A percentile compares a stretch with the other conserved stretches of the same genome.
phyloP scores from a whole-genome alignment of 2,329 filamentous ascomycete genomes.

The Cladophialophora carrionii region DNA sequence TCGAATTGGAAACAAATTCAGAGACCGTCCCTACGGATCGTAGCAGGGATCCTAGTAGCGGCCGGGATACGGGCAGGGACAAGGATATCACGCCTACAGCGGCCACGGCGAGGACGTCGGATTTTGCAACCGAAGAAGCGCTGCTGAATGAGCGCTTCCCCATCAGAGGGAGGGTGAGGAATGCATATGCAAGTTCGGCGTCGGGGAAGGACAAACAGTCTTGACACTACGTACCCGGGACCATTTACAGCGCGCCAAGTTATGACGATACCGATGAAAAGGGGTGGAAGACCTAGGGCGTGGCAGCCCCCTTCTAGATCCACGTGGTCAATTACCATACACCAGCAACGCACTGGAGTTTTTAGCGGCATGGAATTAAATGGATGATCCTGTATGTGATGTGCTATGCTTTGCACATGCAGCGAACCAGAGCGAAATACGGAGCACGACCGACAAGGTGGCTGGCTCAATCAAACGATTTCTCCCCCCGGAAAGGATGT shows the following conservation, averaged over 20 bases:
- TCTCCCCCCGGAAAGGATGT: not conserved
- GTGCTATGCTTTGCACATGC: not conserved
- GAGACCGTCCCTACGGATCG: slow-evolving; percentile 11
- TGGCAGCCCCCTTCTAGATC: not conserved
- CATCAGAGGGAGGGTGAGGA: slow-evolving; percentile 37
- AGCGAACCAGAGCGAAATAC: not conserved
- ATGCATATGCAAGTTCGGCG: slow-evolving; percentile 29
- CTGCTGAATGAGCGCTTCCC: slow-evolving; percentile 41
- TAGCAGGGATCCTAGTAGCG: not conserved
- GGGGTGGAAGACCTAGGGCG: not conserved
- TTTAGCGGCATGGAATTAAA: not conserved
- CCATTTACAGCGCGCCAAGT: not conserved
- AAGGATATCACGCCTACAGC: slow-evolving; percentile 16
- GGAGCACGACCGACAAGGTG: not conserved
- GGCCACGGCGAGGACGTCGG: not conserved
- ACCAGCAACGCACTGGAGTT: not conserved
- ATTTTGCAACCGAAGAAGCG: slow-evolving; percentile 33
- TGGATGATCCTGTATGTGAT: no score
- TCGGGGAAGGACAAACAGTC: slow-evolving; percentile 25
- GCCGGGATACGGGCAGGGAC: not conserved
- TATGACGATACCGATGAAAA: not conserved
- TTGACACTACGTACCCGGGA: not conserved
- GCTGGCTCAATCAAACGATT: not conserved
- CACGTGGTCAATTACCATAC: not conserved
- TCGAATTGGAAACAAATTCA: slow-evolving; percentile 45